phyloP scores from a whole-genome alignment of 2,329 filamentous ascomycete genomes.

The Incumbomyces delicatus region DNA sequence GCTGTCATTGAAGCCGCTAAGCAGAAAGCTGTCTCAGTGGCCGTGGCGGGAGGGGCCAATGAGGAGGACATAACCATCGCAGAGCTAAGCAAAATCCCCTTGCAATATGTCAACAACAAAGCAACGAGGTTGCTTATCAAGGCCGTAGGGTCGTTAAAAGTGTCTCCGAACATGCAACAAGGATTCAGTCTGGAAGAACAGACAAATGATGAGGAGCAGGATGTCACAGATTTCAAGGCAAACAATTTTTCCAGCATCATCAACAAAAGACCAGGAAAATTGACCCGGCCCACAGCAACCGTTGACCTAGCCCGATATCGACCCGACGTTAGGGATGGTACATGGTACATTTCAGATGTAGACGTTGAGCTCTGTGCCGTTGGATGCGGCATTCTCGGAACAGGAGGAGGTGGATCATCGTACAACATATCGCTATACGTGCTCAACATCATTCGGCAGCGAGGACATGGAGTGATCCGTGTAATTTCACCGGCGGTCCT shows the following conservation, averaged over 20 bases:
- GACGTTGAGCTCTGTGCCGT: conserved; percentile 31
- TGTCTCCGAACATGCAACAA: not conserved
- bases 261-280: conserved; percentile 4
- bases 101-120: conserved; percentile 23
- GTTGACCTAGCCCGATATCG: conserved; percentile 25
- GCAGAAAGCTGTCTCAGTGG: conserved; percentile 15
- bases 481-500: conserved; percentile 32
- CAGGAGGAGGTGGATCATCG: conserved; percentile 33
- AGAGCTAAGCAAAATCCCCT: conserved; percentile 32
- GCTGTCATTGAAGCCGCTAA: conserved; percentile 20
- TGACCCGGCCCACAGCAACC: conserved; percentile 7
- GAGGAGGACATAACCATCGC: conserved; percentile 21
- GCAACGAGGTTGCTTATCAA: conserved; percentile 27
- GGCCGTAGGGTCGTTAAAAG: conserved; percentile 21
- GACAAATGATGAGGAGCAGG: conserved; percentile 18
- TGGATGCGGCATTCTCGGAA: conserved; percentile 30
- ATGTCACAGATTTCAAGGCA: conserved; percentile 10
- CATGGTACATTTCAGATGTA: conserved; percentile 30
- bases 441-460: conserved; percentile 29
- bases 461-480: conserved; percentile 28
- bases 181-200: conserved; percentile 15
- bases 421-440: conserved; percentile 39
- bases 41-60: conserved; percentile 12
- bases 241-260: conserved; percentile 7
- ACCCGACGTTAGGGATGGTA: conserved; percentile 23